Evolutionary conservation across 2,329 filamentous ascomycete genomes (phyloP).

Genomic region (Exserohilum rostratum): DNA sequence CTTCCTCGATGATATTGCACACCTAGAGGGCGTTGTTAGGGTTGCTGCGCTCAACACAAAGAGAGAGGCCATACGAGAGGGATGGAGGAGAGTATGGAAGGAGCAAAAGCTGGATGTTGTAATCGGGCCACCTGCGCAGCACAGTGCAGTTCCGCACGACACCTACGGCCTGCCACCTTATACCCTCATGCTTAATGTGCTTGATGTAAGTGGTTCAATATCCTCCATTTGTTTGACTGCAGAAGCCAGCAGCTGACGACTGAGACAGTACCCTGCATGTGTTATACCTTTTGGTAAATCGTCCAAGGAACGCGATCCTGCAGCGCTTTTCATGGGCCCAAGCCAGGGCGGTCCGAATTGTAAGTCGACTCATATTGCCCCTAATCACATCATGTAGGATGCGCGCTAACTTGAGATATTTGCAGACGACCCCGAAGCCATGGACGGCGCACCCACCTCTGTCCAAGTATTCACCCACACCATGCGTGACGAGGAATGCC

Average conservation of each 20-base stretch:
- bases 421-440: background rate
- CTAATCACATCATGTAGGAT: background rate
- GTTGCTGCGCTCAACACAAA: slow-evolving; percentile 7
- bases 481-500: slow-evolving; percentile 14
- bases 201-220: slow-evolving; percentile 4
- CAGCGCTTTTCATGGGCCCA: slow-evolving; percentile 1
- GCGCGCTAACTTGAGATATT: background rate
- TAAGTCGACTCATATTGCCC: background rate
- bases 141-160: slow-evolving; percentile 8
- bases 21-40: background rate
- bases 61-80: slow-evolving; percentile 1
- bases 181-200: slow-evolving; percentile 8
- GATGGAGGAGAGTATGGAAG: slow-evolving; percentile 5
- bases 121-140: slow-evolving; percentile 7
- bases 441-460: slow-evolving; percentile 1
- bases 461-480: slow-evolving; percentile 5
- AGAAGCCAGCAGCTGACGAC: background rate
- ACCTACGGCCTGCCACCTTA: slow-evolving; percentile 11
- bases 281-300: slow-evolving; percentile 7
- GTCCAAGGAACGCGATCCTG: slow-evolving; percentile 3
- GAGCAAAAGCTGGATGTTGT: slow-evolving; percentile 5
- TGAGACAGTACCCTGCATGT: slow-evolving; percentile 7
- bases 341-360: slow-evolving; percentile 5
- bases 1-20: background rate
- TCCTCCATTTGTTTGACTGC: background rate